Conservation (phyloP, 2,329 filamentous ascomycete genomes). For the Colletotrichum theobromicola region DNA sequence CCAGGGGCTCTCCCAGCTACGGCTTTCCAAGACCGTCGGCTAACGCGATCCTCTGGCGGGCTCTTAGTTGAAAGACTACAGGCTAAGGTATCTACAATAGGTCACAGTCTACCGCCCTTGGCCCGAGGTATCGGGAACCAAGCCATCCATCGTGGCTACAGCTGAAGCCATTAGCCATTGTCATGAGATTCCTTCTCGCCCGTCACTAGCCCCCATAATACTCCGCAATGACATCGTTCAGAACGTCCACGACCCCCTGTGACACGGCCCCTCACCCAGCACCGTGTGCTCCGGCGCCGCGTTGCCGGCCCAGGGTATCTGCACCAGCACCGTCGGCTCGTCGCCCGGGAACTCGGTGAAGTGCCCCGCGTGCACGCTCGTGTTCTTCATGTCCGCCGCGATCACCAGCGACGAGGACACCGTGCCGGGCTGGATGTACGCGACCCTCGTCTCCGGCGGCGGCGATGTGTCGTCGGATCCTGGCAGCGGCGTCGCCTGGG, state of each 20-base stretch:
- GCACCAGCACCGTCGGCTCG: conserved; percentile 35
- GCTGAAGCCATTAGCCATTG: background rate
- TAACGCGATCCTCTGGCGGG: background rate
- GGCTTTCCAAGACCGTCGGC: background rate
- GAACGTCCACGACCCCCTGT: conserved; percentile 5
- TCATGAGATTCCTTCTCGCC: background rate
- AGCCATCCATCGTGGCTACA: background rate
- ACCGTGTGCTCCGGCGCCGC: conserved; percentile 30
- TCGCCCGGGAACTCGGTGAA: conserved; percentile 39
- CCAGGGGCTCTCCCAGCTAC: background rate
- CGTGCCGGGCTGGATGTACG: conserved; percentile 35
- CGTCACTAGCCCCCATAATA: accelerated
- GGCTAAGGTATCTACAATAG: background rate
- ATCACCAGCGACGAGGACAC: conserved; percentile 34
- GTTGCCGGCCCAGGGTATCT: conserved; percentile 32
- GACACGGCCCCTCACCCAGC: conserved; percentile 34
- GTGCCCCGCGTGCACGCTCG: conserved; percentile 32
- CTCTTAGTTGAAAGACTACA: background rate
- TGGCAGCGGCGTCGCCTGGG: background rate
- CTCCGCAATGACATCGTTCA: background rate
- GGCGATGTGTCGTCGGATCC: background rate
- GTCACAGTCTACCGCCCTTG: background rate
- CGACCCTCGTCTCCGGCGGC: conserved; percentile 21
- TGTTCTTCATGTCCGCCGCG: conserved; percentile 31
- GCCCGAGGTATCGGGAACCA: background rate